Evolutionary conservation across 106 monocot species (phyloP).

Genomic region (Phalaenopsis equestris): DNA sequence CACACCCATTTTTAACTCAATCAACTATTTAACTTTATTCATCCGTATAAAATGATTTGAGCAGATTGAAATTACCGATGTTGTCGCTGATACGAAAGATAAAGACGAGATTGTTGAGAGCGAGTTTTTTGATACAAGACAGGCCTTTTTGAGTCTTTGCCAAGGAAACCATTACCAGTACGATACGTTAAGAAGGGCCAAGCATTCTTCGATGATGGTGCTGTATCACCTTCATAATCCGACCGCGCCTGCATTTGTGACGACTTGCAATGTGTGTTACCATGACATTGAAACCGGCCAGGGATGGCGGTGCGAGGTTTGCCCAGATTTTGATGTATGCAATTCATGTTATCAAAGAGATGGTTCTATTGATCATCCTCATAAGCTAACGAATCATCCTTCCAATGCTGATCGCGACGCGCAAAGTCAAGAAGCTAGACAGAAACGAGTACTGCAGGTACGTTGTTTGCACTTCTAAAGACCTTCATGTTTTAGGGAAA

Average conservation of each 20-base stretch:
- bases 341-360: conserved; percentile 72
- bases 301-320: conserved; percentile 88
- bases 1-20: background rate
- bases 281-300: conserved; percentile 91
- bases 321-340: conserved; percentile 96
- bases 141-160: conserved; percentile 92
- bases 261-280: conserved; percentile 75
- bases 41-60: background rate
- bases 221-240: conserved; percentile 97
- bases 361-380: conserved; percentile 71
- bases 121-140: conserved; percentile 92
- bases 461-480: background rate
- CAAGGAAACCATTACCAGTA: conserved; percentile 99
- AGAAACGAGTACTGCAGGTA: conserved; percentile 84
- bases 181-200: conserved; percentile 90
- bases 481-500: no score
- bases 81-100: conserved; percentile 80
- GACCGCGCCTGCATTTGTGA: conserved; percentile 94
- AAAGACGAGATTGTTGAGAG: conserved; percentile 91
- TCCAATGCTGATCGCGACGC: conserved; percentile 70
- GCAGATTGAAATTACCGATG: conserved; percentile 71
- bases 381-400: conserved; percentile 80
- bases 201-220: conserved; percentile 99
- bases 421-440: conserved; percentile 88
- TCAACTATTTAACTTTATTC: background rate